phyloP scores from a whole-genome alignment of 2,329 filamentous ascomycete genomes.

The Biscogniauxia sp. region DNA sequence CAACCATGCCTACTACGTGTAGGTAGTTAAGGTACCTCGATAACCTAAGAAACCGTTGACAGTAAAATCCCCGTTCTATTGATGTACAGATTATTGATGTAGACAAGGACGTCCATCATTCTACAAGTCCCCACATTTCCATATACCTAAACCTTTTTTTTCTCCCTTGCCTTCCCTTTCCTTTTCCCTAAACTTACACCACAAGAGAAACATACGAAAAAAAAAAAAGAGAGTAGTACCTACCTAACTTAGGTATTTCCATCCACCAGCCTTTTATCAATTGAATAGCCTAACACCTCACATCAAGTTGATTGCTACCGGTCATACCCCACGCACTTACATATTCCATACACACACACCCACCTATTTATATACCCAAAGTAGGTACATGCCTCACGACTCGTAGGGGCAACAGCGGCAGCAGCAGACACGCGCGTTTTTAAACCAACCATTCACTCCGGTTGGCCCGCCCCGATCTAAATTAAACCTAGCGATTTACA shows the following conservation, averaged over 20 bases:
- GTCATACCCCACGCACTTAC: neutral
- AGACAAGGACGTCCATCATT: no score
- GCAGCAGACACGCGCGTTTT: neutral
- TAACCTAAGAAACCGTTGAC: neutral
- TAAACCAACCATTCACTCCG: conserved; percentile 1
- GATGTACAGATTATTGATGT: no score
- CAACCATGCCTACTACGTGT: no score
- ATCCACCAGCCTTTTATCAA: neutral
- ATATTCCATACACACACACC: neutral
- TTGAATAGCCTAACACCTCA: neutral
- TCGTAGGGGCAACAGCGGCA: neutral
- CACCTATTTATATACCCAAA: neutral
- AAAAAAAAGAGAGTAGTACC: neutral
- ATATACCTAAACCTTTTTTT: neutral
- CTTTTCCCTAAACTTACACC: neutral
- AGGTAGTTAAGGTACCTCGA: neutral
- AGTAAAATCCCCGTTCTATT: neutral
- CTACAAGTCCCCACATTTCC: neutral
- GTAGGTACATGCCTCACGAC: neutral
- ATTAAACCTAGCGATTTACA: conserved; percentile 2
- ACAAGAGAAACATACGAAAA: neutral
- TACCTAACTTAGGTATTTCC: neutral
- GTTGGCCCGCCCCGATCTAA: conserved; percentile 7
- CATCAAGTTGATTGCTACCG: neutral
- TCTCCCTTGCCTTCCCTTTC: no score